Conservation (phyloP, 306 rosid species). For the Cicer cuneatum region DNA sequence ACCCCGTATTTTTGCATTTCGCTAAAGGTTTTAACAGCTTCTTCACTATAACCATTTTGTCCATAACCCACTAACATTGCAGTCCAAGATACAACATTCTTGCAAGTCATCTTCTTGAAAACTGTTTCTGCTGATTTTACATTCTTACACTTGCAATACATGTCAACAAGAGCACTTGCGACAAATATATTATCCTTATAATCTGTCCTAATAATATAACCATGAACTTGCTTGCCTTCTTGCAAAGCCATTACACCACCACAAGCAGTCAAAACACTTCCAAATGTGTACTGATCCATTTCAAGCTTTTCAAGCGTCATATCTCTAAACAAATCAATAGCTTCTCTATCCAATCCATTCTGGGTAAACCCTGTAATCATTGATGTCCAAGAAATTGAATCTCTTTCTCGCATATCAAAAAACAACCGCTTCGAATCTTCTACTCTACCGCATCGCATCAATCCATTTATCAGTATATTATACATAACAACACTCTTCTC, state of each 20-base stretch:
- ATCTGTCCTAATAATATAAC: constrained; percentile 69
- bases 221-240: constrained; percentile 88
- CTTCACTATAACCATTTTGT: constrained; percentile 84
- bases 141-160: constrained; percentile 85
- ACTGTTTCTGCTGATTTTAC: constrained; percentile 73
- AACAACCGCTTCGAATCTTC: constrained; percentile 64
- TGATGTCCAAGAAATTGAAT: constrained; percentile 84
- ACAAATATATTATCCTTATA: constrained; percentile 74
- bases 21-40: constrained; percentile 74
- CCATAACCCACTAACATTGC: constrained; percentile 94
- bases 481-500: constrained; percentile 77
- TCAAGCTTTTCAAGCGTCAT: constrained; percentile 64
- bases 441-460: constrained; percentile 65
- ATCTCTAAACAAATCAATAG: constrained; percentile 58
- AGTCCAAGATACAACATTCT: constrained; percentile 93
- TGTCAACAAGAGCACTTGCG: constrained; percentile 91
- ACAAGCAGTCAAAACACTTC: constrained; percentile 87
- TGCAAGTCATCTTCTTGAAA: constrained; percentile 71
- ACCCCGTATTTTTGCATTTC: constrained; percentile 85
- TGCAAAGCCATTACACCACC: constrained; percentile 68
- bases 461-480: constrained; percentile 74
- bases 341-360: constrained; percentile 70
- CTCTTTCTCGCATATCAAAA: constrained; percentile 66
- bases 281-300: constrained; percentile 88
- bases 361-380: constrained; percentile 78